A percentile compares a stretch with the other conserved stretches of the same genome.
Conservation (phyloP, 2,329 filamentous ascomycete genomes). For the Penicillium sp. region DNA sequence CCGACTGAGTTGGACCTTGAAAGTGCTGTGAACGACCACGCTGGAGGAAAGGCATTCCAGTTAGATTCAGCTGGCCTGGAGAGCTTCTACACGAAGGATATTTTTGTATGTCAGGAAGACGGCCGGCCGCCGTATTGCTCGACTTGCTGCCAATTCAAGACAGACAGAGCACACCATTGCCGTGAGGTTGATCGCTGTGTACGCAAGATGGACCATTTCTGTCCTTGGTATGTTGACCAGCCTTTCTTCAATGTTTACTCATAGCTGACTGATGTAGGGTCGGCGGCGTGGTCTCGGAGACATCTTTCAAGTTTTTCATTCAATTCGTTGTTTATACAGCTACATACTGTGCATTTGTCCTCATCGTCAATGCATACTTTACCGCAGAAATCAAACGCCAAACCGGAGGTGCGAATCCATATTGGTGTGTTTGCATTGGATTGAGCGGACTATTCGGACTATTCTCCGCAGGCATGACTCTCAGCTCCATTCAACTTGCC, state of each 20-base stretch:
- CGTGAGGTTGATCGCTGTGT: conserved; percentile 79
- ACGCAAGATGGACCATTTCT: conserved; percentile 91
- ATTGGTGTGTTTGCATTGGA: conserved; percentile 65
- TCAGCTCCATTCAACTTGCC: conserved; percentile 68
- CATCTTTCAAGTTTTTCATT: conserved; percentile 84
- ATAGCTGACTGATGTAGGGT: conserved; percentile 55
- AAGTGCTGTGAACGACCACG: conserved; percentile 22
- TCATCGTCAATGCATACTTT: conserved; percentile 65
- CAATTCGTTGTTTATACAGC: conserved; percentile 78
- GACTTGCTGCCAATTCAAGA: conserved; percentile 81
- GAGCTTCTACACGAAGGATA: conserved; percentile 74
- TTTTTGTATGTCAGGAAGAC: conserved; percentile 78
- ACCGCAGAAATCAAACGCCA: conserved; percentile 54
- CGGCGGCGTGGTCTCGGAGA: conserved; percentile 87
- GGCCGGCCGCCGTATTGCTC: conserved; percentile 87
- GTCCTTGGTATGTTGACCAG: conserved; percentile 62
- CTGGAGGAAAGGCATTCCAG: conserved; percentile 26
- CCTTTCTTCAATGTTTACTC: background rate
- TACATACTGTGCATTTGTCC: conserved; percentile 62
- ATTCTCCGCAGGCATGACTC: conserved; percentile 76
- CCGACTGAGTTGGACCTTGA: conserved; percentile 28
- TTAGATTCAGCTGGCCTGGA: conserved; percentile 69
- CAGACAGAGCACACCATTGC: conserved; percentile 83
- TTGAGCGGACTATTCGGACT: conserved; percentile 71
- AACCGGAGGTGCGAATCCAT: conserved; percentile 50